Base-by-base conservation (phyloP, 768 basidiomycete genomes). In the Xanthoconium purpureum region DNA sequence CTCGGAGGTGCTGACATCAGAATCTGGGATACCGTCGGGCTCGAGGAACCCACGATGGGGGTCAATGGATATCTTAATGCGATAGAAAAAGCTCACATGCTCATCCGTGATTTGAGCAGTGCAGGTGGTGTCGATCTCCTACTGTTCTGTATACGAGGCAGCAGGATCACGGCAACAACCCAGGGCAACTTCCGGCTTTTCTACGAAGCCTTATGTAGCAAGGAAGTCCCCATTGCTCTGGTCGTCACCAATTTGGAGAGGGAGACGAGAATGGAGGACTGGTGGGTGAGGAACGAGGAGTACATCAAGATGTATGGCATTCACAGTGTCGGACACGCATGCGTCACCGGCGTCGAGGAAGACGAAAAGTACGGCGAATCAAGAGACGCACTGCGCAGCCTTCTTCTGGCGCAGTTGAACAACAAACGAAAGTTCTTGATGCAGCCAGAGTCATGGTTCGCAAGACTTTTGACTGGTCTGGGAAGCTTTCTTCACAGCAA, bases 221-320 rank as follows among this genome's bases (percentile, higher is more conserved):
- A 63, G 38, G 46, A 69, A 38, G 78, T 80, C 6, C 78, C 78
- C 12, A 70, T 74, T 17, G 66, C 76, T 0, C 50, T 79, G 24
- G 72, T 74, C 29, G 59, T 80, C 46, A 79, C 76, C 6, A 69
- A 77, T 29, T 58, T 78, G 28, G 77, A 77, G 61, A 71, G 71
- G 42, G 65, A 75, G 24, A 10, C 11, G 7, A 42, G n/a, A 29
- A 74, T 75, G 73, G 74, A 74, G 45, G 46, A 62, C n/a, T 75
- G 74, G 73, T 74, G 73, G 74, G 13, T 0, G 11, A 60, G 68
- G 55, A 75, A 74, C 50, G 45, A 60, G 9, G 42, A 44, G 7
- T 45, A 51, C 47, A 73, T 75, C 32, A 43, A 42, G 35, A 47
- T 3, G 57, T 70, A 63, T 48, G 64, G 69, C 18, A 72, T 70